phyloP scores from a whole-genome alignment of 371 early-diverging fungal genomes.

The Lichtheimia ramosa region DNA sequence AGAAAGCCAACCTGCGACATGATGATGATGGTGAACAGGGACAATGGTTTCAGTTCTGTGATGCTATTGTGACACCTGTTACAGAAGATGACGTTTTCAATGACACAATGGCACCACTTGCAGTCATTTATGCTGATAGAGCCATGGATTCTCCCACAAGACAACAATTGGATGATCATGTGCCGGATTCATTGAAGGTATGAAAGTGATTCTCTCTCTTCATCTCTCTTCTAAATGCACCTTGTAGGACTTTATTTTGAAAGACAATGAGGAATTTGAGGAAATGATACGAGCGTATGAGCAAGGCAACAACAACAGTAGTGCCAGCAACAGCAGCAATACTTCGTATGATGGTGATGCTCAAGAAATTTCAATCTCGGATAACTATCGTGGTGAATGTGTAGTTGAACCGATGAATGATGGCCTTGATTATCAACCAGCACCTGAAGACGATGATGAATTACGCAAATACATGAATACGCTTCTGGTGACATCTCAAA shows the following conservation, averaged over 20 bases:
- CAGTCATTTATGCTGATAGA: conserved; percentile 31
- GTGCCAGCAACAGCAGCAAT: too few relatives aligned
- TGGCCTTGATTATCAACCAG: too few relatives aligned
- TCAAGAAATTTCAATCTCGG: too few relatives aligned
- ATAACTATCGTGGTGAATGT: too few relatives aligned
- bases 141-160: conserved; percentile 13
- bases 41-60: conserved; percentile 46
- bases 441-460: background rate
- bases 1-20: conserved; percentile 6
- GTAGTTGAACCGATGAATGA: too few relatives aligned
- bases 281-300: conserved; percentile 22
- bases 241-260: conserved; percentile 21
- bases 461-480: background rate
- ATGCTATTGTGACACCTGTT: conserved; percentile 33
- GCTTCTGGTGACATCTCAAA: background rate
- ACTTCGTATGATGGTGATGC: too few relatives aligned
- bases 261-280: conserved; percentile 26
- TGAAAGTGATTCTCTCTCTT: too few relatives aligned
- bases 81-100: conserved; percentile 25
- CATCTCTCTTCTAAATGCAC: too few relatives aligned
- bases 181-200: background rate
- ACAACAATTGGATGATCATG: conserved; percentile 6
- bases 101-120: conserved; percentile 29
- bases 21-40: conserved; percentile 13
- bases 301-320: background rate